Base-by-base conservation (phyloP, 352 stramenopile genomes). In the Peronospora farinosa region DNA sequence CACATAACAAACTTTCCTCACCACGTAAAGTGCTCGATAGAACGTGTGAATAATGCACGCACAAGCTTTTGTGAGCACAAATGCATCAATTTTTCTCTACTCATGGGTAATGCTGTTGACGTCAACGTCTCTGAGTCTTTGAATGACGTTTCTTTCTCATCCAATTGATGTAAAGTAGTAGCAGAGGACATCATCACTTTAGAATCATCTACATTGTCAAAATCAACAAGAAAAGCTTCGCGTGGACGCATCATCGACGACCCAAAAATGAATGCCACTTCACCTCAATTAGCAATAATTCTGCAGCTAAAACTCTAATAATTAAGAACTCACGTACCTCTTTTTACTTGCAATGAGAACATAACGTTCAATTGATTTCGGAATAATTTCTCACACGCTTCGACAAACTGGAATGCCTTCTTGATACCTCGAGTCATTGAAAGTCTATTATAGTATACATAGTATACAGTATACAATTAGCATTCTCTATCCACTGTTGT, bases 41-140 rank as follows among this genome's bases (percentile, higher is more conserved):
- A 57, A 47, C 68, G 56, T 2, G 56, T 51, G 10, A 84, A 65
- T 5, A 88, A 42, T 28, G 51, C 51, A 40, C 74, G 74, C 23
- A 88, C 65, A 45, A 84, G 62, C 46, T 88, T 88, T 51, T 88
- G 74, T 3, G 64, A 53, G n/a, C 74, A 86, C 19, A 88, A 51
- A 0, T 50, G 62, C 21, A 59, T 38, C 21, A 77, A 15, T 44
- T 72, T 74, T 31, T 72, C 58, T 44, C 51, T 71, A 5, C 54
- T 13, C 46, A 62, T 56, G 4, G 33, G 30, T 15, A 43, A 47
- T 5, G 52, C 54, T 31, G 42, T 17, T 6, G 25, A 30, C 6
- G 17, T 42, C 13, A 39, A 6, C 16, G 17, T 44, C 28, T 50
- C 15, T 1, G 31, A 55, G 35, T 59, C 41, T 5, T 64, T 47